These are phyloP conservation scores for Gonapodya sp. DNA, from an alignment of 192 early-diverging fungal genomes.

Conservation along the genomic window DNA sequence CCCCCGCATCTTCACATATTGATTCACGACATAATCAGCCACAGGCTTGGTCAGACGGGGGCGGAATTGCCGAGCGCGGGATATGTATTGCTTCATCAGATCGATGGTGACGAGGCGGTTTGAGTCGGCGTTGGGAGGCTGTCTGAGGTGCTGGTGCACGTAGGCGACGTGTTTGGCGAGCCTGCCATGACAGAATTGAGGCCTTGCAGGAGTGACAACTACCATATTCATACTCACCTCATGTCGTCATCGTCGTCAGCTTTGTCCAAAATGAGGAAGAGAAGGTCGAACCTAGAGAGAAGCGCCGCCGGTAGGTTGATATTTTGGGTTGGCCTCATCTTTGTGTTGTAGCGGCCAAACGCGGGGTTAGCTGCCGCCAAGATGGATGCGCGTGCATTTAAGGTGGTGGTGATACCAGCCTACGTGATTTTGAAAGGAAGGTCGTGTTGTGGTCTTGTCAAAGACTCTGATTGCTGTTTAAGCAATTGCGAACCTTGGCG, in stretches of 20 bases:
- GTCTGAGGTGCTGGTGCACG: conserved; percentile 74
- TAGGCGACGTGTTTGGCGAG: conserved; percentile 87
- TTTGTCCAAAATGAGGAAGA: conserved; percentile 86
- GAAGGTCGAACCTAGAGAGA: conserved; percentile 83
- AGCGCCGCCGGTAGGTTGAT: conserved; percentile 95
- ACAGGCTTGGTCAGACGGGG: conserved; percentile 67
- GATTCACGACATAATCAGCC: conserved; percentile 77
- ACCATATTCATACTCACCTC: conserved; percentile 16
- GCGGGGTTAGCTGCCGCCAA: conserved; percentile 94
- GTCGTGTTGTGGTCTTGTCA: neutral
- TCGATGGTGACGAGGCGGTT: conserved; percentile 45
- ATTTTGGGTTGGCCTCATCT: conserved; percentile 78
- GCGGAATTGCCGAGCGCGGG: conserved; percentile 58
- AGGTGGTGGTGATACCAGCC: conserved; percentile 94
- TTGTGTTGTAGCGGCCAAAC: conserved; percentile 84
- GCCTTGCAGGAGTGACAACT: neutral
- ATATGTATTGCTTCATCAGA: conserved; percentile 85
- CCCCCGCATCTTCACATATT: conserved; percentile 68
- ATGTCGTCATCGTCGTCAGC: conserved; percentile 67
- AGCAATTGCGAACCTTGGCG: conserved; percentile 61
- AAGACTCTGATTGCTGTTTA: neutral
- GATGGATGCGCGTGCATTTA: conserved; percentile 91
- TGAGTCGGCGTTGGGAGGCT: neutral
- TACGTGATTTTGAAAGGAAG: conserved; percentile 10
- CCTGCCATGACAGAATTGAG: conserved; percentile 12